Percentiles rank a stretch among this genome's conserved stretches.
These are phyloP conservation scores for Russula earlei DNA, from an alignment of 768 basidiomycete species.

Conservation along the genomic window DNA sequence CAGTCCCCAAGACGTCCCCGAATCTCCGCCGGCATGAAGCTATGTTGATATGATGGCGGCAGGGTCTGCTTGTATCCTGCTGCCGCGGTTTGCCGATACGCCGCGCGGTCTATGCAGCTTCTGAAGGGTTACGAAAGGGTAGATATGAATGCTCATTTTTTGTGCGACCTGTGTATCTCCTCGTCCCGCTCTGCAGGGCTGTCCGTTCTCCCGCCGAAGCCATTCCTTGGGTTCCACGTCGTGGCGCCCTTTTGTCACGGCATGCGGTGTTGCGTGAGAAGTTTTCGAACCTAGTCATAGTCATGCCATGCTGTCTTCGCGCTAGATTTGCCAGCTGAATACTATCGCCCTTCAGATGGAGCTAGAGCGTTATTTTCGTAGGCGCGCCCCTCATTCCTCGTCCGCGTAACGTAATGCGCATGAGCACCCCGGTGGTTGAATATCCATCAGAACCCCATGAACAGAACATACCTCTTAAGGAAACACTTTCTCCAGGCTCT, in stretches of 20 bases:
- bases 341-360: constrained; percentile 14
- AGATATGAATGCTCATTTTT: constrained; percentile 6
- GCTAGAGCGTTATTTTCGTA: constrained; percentile 14
- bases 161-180: neutral
- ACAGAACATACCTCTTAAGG: constrained; percentile 13
- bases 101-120: constrained; percentile 2
- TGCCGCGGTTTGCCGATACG: constrained; percentile 11
- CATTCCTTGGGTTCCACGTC: constrained; percentile 16
- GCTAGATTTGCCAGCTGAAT: constrained; percentile 17
- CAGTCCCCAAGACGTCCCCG: neutral
- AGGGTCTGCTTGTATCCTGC: neutral
- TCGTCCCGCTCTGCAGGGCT: constrained; percentile 5
- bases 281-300: constrained; percentile 1
- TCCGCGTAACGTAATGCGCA: constrained; percentile 16
- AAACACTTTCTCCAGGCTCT: constrained; percentile 6
- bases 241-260: constrained; percentile 17
- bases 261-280: constrained; percentile 17
- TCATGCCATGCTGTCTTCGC: constrained; percentile 15
- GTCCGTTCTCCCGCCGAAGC: constrained; percentile 15
- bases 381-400: constrained; percentile 14
- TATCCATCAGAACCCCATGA: constrained; percentile 20
- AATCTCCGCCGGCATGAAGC: constrained; percentile 9
- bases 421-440: constrained; percentile 7
- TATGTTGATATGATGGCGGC: neutral
- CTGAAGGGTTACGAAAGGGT: constrained; percentile 6